Evolutionary conservation across 148 eudicot genomes (phyloP), one percentile per base, ranked within the genome.

Genomic region (Rhododendron simsii): DNA sequence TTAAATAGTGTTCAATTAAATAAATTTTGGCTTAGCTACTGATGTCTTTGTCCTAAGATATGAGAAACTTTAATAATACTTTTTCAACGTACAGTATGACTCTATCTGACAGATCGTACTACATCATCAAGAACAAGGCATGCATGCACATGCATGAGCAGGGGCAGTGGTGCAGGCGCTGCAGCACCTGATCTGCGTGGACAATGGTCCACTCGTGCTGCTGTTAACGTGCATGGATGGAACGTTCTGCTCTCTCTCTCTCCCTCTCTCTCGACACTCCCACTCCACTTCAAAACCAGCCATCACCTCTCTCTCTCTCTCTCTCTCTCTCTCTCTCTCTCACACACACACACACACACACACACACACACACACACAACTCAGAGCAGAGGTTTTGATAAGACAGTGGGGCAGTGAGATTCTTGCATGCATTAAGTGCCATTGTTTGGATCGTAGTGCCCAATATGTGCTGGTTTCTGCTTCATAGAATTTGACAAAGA

Each of bases 121-220:
- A 30, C 76, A 14, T 71, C 39, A 10, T n/a, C 7, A 78, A 23
- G 18, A 78, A 78, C 21, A 39, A 37, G 79, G n/a, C 79, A 63
- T 33, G 76, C 37, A 71, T 30, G 37, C 37, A 48, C 77, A 65
- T 65, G 84, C 76, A 83, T 15, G 44, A 67, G 78, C 78, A 78
- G 88, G 87, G 81, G 39, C 91, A 35, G 77, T 21, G 83, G 26
- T 20, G 79, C 33, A 83, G 78, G 78, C 33, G 89, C 39, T 41
- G 90, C 91, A 88, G 91, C 91, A 91, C 91, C 90, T 90, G 90
- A 82, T 87, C 93, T 85, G 92, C 89, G 87, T 82, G 80, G 85
- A 89, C 61, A 83, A 67, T 89, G 92, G 90, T 89, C 92, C 91
- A 86, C 90, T 84, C 90, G 87, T 88, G 87, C 76, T 41, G 39